Percentiles rank a stretch among this genome's conserved stretches.
Evolutionary conservation across 257 asterid species (phyloP).

Genomic region (Agastache rugosa): DNA sequence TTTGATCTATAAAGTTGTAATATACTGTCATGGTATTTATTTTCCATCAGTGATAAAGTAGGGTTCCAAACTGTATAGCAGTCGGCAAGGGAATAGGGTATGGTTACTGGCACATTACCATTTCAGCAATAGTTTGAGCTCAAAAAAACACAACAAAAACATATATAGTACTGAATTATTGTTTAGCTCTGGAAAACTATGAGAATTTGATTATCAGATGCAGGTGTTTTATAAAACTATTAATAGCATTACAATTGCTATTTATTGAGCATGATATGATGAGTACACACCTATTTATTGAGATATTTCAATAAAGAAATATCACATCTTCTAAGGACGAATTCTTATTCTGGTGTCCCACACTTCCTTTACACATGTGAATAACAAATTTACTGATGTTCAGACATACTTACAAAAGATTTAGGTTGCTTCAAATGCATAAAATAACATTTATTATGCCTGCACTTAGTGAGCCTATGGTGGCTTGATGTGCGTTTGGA

Average conservation of each 20-base stretch:
- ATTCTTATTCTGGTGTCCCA: background rate
- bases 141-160: too few relatives aligned
- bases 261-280: background rate
- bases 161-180: too few relatives aligned
- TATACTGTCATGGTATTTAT: background rate
- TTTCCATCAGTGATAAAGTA: background rate
- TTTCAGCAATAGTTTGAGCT: background rate
- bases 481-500: background rate
- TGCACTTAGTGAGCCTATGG: background rate
- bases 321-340: constrained; percentile 6
- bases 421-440: background rate
- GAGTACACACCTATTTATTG: background rate
- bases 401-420: background rate
- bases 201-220: background rate
- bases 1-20: background rate
- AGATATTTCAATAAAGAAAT: background rate
- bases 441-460: background rate
- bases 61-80: background rate
- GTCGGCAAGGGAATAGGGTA: background rate
- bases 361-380: background rate
- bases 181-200: background rate
- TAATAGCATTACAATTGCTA: background rate
- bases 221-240: constrained; percentile 3
- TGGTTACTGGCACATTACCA: background rate
- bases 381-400: too few relatives aligned